Base-by-base conservation (phyloP, 331 rosid species). In the Phaseolus coccineus region DNA sequence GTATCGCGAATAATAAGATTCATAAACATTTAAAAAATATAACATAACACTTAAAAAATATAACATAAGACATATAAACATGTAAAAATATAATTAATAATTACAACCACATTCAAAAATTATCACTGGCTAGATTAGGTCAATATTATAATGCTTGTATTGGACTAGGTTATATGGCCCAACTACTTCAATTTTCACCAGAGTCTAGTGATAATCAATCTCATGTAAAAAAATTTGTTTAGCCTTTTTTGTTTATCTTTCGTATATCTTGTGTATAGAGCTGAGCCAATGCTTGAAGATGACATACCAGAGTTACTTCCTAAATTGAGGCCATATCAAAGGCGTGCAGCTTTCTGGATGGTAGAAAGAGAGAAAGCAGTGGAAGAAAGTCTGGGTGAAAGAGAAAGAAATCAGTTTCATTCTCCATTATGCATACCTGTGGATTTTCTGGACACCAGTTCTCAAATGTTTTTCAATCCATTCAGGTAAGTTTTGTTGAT, bases 311-410 rank as follows among this genome's bases (percentile, higher is more conserved):
- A 87, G 79, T 85, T 95, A 90, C 94, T 93, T 88, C 96, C 97
- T 56, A 92, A 88, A 74, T 76, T 95, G 87, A 89, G 97, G 84
- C 98, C 98, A 42, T 95, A 91, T 87, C 99, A 93, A 82, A 81
- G 93, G 58, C 97, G 96, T 69, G 99, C 99, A 75, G 96, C 94
- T 88, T 88, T 85, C 74, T 95, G 99, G 99, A 95, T 95, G 99
- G 91, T 91, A 65, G 84, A 89, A 80, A 86, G 93, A 69, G 99
- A 93, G 91, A 90, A 75, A 87, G 84, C 77, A 75, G 72, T 84
- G 75, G 74, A 84, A 68, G 76, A 77, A 84, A 85, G 84, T 82
- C 82, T 52, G 79, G 82, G 67, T 22, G 83, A 82, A 84, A 82
- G 82, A 68, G 93, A 80, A 73, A 85, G 86, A 77, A 69, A 48